phyloP scores from a whole-genome alignment of 305 asterid species.

The Fraxinus baroniana region DNA sequence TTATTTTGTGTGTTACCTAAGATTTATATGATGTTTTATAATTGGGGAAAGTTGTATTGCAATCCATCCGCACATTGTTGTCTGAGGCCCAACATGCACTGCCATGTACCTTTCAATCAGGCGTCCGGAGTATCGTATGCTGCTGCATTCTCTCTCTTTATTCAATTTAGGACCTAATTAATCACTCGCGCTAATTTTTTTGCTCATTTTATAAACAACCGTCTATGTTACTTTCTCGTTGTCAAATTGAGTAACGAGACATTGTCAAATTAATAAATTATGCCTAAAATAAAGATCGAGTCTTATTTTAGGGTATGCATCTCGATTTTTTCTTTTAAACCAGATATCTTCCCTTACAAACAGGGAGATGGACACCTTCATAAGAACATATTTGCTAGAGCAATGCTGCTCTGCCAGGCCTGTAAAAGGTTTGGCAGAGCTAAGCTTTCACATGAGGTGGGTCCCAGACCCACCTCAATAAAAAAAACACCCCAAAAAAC shows the following conservation, averaged over 20 bases:
- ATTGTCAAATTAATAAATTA: neutral
- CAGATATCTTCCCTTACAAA: neutral
- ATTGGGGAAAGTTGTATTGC: constrained; percentile 22
- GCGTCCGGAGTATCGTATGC: constrained; percentile 44
- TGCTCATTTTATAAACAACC: neutral
- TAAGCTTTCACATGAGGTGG: too few relatives aligned
- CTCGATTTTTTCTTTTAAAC: neutral
- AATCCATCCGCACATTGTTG: constrained; percentile 31
- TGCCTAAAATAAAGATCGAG: neutral
- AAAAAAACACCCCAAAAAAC: too few relatives aligned
- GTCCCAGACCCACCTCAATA: too few relatives aligned
- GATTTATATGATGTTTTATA: constrained; percentile 17
- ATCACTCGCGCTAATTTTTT: too few relatives aligned
- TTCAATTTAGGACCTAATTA: too few relatives aligned
- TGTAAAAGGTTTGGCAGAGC: too few relatives aligned
- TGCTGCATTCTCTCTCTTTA: neutral
- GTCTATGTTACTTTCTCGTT: neutral
- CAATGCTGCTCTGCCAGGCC: too few relatives aligned
- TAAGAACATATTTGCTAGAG: neutral
- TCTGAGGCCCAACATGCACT: constrained; percentile 36
- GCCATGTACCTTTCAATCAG: constrained; percentile 31
- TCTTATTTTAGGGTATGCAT: neutral
- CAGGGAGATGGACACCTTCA: neutral
- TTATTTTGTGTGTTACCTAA: neutral
- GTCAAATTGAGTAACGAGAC: neutral